phyloP scores from a whole-genome alignment of 352 stramenopile species.

The Globisporangium uncinulatum region DNA sequence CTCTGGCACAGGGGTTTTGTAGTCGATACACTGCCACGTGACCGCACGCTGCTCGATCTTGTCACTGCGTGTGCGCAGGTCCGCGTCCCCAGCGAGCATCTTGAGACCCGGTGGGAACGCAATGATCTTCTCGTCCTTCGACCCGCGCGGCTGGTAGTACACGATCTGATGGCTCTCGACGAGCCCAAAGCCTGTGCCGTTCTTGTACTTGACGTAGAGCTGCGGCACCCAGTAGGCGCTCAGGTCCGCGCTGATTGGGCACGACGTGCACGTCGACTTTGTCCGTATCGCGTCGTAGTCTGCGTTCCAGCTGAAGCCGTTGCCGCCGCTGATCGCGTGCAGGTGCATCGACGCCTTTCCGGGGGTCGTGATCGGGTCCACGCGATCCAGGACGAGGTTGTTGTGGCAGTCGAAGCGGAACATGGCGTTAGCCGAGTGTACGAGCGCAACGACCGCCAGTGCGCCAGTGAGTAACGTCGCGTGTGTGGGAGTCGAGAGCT shows the following conservation, averaged over 20 bases:
- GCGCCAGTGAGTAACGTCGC: too few species aligned
- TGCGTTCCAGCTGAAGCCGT: constrained; percentile 40
- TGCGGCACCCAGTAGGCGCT: constrained; percentile 49
- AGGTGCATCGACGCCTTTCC: constrained; percentile 24
- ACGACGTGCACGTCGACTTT: constrained; percentile 43
- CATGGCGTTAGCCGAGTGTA: constrained; percentile 14
- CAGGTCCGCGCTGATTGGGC: constrained; percentile 37
- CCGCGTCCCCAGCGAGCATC: constrained; percentile 39
- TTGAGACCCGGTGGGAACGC: constrained; percentile 40
- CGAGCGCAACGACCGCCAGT: too few species aligned
- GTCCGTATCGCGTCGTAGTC: constrained; percentile 25
- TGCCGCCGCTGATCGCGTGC: constrained; percentile 39
- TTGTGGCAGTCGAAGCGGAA: constrained; percentile 52
- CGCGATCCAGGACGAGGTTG: constrained; percentile 44
- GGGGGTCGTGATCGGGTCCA: constrained; percentile 34
- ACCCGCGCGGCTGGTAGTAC: constrained; percentile 36
- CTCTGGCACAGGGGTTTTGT: not conserved
- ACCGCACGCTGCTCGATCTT: constrained; percentile 33
- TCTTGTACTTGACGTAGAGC: constrained; percentile 53
- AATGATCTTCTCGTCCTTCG: constrained; percentile 28
- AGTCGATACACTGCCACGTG: constrained; percentile 34
- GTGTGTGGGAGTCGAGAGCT: too few species aligned
- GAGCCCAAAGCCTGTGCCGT: constrained; percentile 39
- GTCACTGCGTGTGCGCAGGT: constrained; percentile 23
- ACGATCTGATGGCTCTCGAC: constrained; percentile 50